Percentiles rank a stretch among this genome's conserved stretches.
Conservation (phyloP, 202 grass and related monocot species). For the Hordeum pubiflorum region DNA sequence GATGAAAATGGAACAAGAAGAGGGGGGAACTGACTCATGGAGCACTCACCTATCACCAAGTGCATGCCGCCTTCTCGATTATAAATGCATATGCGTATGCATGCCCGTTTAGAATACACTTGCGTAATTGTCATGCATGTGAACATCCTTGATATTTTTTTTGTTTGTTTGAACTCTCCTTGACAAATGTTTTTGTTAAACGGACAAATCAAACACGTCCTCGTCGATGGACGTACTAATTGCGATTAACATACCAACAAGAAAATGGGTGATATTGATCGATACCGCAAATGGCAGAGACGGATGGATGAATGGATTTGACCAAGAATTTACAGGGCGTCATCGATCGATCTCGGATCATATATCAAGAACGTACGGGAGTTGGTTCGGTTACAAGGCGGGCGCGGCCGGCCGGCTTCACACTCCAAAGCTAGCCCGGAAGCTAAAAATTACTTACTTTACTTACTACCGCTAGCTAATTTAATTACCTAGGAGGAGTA, state of each 20-base stretch:
- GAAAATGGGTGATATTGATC: background rate
- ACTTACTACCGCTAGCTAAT: conserved; percentile 39
- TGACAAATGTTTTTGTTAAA: background rate
- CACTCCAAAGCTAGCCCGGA: conserved; percentile 28
- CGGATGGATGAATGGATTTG: background rate
- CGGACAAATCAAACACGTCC: background rate
- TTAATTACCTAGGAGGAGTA: background rate
- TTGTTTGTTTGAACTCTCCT: no score
- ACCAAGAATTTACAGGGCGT: conserved; percentile 36
- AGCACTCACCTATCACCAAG: conserved; percentile 15
- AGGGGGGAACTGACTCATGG: conserved; percentile 31
- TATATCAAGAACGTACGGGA: conserved; percentile 24
- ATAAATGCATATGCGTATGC: background rate
- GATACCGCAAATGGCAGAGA: conserved; percentile 1
- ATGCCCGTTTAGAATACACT: conserved; percentile 10
- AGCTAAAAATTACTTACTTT: conserved; percentile 25
- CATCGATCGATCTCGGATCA: conserved; percentile 36
- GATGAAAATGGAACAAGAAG: conserved; percentile 13
- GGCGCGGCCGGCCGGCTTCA: background rate
- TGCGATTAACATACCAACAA: background rate
- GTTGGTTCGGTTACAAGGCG: conserved; percentile 21
- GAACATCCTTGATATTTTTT: background rate
- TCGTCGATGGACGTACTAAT: background rate
- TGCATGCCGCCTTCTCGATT: background rate
- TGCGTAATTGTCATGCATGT: conserved; percentile 15